Evolutionary conservation across 2,329 filamentous ascomycete species (phyloP).

Genomic region (Eutypella sp.): DNA sequence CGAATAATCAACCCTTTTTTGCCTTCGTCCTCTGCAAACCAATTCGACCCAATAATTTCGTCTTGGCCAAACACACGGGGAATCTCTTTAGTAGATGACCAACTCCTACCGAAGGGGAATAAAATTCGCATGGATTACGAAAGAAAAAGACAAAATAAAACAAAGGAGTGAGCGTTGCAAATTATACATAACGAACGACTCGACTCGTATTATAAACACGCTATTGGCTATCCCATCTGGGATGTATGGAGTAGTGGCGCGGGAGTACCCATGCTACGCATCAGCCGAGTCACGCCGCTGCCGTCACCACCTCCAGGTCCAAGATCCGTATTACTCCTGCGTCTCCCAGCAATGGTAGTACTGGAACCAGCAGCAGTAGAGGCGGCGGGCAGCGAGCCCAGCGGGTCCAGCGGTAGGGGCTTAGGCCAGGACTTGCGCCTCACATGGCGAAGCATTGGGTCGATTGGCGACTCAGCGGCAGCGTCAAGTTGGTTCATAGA

Average conservation of each 20-base stretch:
- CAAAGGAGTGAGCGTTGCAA: too few species aligned
- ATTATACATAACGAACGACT: too few species aligned
- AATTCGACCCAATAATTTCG: too few species aligned
- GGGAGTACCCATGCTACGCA: not conserved
- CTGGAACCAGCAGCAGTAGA: not conserved
- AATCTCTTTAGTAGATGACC: too few species aligned
- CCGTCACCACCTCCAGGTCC: not conserved
- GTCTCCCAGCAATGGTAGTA: not conserved
- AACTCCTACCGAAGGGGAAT: too few species aligned
- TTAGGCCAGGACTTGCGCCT: not conserved
- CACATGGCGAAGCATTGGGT: not conserved
- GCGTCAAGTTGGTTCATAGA: not conserved
- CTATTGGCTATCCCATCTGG: too few species aligned
- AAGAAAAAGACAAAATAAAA: too few species aligned
- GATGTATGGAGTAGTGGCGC: not conserved
- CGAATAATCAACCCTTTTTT: too few species aligned
- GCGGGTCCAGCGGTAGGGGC: not conserved
- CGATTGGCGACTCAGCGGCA: not conserved
- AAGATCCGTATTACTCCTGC: not conserved
- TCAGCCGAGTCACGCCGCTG: not conserved
- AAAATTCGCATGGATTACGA: too few species aligned
- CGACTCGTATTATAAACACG: too few species aligned
- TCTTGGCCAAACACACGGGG: too few species aligned
- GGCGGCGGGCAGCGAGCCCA: not conserved
- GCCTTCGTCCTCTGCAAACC: too few species aligned